phyloP scores from a whole-genome alignment of 441 rosid genomes.

The Bocquillonia castaneifolia region DNA sequence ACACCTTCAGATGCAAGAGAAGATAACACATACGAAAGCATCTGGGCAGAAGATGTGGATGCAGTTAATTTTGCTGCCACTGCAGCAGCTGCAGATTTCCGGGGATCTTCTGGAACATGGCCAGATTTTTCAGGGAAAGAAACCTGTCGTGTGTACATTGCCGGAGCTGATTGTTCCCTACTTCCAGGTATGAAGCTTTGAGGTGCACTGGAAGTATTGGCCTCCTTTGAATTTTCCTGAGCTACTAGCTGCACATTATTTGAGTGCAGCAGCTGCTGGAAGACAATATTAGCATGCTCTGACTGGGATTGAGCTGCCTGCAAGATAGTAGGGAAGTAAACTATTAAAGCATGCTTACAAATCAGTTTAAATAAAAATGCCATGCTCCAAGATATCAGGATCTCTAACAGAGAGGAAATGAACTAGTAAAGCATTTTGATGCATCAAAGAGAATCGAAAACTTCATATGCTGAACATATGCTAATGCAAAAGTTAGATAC shows the following conservation, averaged over 20 bases:
- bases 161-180: constrained; percentile 68
- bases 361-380: not conserved
- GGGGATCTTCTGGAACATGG: constrained; percentile 47
- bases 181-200: constrained; percentile 43
- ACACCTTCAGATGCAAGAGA: constrained; percentile 88
- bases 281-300: constrained; percentile 50
- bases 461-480: not conserved
- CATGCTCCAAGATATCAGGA: not conserved
- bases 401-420: too few relatives aligned
- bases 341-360: constrained; percentile 2
- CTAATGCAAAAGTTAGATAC: too few relatives aligned
- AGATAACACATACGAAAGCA: constrained; percentile 89
- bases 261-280: constrained; percentile 48
- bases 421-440: not conserved
- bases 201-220: constrained; percentile 38
- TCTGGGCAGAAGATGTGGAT: constrained; percentile 78
- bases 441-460: not conserved
- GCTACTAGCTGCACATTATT: constrained; percentile 36
- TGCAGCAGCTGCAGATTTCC: constrained; percentile 86
- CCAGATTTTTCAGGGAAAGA: constrained; percentile 39
- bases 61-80: constrained; percentile 89
- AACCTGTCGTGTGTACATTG: constrained; percentile 54
- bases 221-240: constrained; percentile 53
- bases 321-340: constrained; percentile 15
- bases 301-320: constrained; percentile 71